These are phyloP conservation scores for Exophiala phaeomuriformis DNA, from an alignment of 2,329 filamentous ascomycete species.

Conservation along the genomic window DNA sequence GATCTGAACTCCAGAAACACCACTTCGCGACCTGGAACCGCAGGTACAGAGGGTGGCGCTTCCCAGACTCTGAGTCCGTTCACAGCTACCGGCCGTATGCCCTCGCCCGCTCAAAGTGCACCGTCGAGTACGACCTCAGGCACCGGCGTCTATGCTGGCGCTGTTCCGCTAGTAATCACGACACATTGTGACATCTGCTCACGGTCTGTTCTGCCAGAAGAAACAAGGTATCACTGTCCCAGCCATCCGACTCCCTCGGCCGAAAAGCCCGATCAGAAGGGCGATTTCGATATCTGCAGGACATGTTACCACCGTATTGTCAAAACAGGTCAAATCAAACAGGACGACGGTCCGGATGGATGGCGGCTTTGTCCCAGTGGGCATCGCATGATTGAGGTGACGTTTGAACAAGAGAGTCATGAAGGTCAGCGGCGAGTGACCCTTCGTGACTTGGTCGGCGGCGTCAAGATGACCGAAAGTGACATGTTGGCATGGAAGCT, in stretches of 20 bases:
- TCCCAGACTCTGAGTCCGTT: conserved; percentile 13
- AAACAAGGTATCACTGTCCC: conserved; percentile 72
- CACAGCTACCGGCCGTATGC: conserved; percentile 7
- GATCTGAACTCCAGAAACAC: conserved; percentile 7
- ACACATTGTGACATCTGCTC: conserved; percentile 74
- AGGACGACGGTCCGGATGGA: conserved; percentile 68
- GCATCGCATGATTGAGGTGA: conserved; percentile 77
- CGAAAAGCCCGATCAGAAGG: conserved; percentile 47
- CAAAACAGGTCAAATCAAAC: conserved; percentile 56
- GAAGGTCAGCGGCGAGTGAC: conserved; percentile 62
- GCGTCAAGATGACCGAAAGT: conserved; percentile 59
- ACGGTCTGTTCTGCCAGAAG: conserved; percentile 60
- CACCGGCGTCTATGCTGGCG: conserved; percentile 33
- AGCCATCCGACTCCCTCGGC: conserved; percentile 44
- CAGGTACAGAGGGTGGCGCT: conserved; percentile 2
- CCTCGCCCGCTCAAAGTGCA: conserved; percentile 21
- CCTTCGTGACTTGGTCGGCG: conserved; percentile 68
- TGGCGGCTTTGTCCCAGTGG: conserved; percentile 76
- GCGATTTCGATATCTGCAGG: conserved; percentile 82
- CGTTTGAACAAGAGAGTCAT: conserved; percentile 58
- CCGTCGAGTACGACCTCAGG: conserved; percentile 19
- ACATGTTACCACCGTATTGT: conserved; percentile 68
- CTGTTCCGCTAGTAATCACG: conserved; percentile 62
- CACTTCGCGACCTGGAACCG: conserved; percentile 1
- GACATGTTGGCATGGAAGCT: conserved; percentile 32